Base-by-base conservation (phyloP, 106 monocot species). In the Phalaenopsis aphrodite region DNA sequence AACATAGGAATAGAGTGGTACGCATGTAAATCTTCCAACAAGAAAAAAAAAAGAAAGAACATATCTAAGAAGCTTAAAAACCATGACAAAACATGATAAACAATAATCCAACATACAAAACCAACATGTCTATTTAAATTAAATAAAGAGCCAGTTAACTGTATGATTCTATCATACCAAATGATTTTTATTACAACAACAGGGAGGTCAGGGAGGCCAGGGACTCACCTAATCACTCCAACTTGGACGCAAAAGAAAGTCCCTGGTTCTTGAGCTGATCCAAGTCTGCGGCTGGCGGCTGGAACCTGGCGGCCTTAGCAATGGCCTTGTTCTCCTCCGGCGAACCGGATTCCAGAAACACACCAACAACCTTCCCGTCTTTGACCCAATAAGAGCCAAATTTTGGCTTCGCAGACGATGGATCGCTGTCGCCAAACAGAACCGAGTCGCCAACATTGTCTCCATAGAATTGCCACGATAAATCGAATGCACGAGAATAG, bases 291-390 rank as follows among this genome's bases (percentile, higher is more conserved):
- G 81, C 85, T 5, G 78, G 21, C 12, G 91, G 91, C 16, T 87
- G 88, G 42, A 75, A 43, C 79, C 77, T 85, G 15, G 88, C 91
- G 16, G 87, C 71, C 37, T 83, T 87, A 78, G 91, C 88, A 68
- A 91, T 88, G 48, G 91, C 87, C 61, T 88, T 87, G 88, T 91
- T 91, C 79, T 91, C 91, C n/a, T 91, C 91, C 14, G 87, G 85
- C 18, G 86, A 72, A 2, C 91, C 91, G 8, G 83, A 30, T 68
- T 91, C 88, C 4, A 88, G 79, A 77, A 91, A 91, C 1, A 79
- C 91, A 4, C 91, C 88, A 4, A 91, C 85, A 14, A 91, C 75
- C 83, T 80, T 88, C 16, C 88, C 91, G 24, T 87, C 87, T 79
- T 91, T 91, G 64, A 91, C 81, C 91, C 91, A 91, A 78, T 88